Conservation (phyloP, 106 monocot genomes). For the Dactylorhiza incarnata region DNA sequence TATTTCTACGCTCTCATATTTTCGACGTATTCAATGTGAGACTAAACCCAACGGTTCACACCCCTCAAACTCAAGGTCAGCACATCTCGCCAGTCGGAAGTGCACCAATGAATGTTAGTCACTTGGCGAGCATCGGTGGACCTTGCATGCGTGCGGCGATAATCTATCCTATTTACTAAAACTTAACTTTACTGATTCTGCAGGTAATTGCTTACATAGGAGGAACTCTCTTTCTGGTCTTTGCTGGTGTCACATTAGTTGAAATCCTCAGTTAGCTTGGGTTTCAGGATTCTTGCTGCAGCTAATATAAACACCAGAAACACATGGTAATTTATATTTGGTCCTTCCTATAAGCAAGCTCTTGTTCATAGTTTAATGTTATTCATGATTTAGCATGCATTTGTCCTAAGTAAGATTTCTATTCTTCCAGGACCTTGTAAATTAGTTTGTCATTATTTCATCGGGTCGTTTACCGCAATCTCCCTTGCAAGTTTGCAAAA, state of each 20-base stretch:
- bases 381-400: background rate
- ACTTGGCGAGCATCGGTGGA: too few relatives aligned
- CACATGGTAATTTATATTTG: too few relatives aligned
- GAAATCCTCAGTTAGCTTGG: conserved; percentile 42
- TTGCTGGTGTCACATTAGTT: conserved; percentile 58
- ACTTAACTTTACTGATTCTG: background rate
- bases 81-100: too few relatives aligned
- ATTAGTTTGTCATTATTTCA: too few relatives aligned
- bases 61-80: too few relatives aligned
- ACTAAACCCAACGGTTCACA: too few relatives aligned
- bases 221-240: conserved; percentile 77
- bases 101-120: too few relatives aligned
- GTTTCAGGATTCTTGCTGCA: background rate
- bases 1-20: too few relatives aligned
- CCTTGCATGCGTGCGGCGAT: background rate
- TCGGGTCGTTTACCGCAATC: too few relatives aligned
- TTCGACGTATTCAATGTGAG: too few relatives aligned
- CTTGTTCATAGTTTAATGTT: background rate
- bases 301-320: too few relatives aligned
- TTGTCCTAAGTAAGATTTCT: background rate
- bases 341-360: background rate
- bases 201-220: conserved; percentile 85
- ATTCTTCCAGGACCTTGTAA: background rate
- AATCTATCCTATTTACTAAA: background rate
- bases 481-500: too few relatives aligned